Evolutionary conservation across 2,329 filamentous ascomycete genomes (phyloP), one percentile per base, ranked within the genome.

Genomic region (Beauveria brongniartii): DNA sequence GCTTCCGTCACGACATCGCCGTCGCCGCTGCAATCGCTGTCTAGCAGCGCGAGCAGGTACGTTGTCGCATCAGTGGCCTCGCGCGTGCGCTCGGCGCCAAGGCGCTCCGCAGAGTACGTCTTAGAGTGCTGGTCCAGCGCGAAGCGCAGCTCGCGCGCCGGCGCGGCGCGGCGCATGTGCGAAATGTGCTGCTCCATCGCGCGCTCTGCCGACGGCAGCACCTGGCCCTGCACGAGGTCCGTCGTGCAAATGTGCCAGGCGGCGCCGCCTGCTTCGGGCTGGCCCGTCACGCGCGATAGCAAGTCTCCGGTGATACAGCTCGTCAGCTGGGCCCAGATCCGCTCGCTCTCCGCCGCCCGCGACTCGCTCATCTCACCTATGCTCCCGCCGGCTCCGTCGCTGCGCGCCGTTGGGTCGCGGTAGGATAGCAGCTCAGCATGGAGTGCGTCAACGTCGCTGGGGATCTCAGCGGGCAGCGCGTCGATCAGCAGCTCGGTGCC

Each of bases 221-320:
- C 62, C 26, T 77, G 76, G 3, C 79, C 80, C 5, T 69, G 74
- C n/a, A 80, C 77, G 5, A 76, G 75, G 65, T 87, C 82, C 2
- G 75, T 73, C 0, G 83, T 84, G 51, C 82, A 78, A 10, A 85
- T 75, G 12, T 77, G 73, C 81, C 82, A 86, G 48, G 77, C 74
- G 14, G n/a, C 41, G 6, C 9, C 69, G 71, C 1, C 41, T 26
- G 63, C 53, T 10, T 7, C 69, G 71, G 2, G 64, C 63, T 54
- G 69, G 69, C 56, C 78, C 0, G 77, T 80, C 28, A 86, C 72
- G 48, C 78, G 77, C 30, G 68, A 67, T 6, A 87, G 74, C 4
- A 82, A 71, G 1, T 63, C 54, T 16, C 74, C 70, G 3, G 74
- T 74, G 62, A 87, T 78, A 41, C 71, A 76, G 14, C 71, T 76